These are phyloP conservation scores for Podospora comata DNA, from an alignment of 495 filamentous ascomycete genomes.

Conservation along the genomic window DNA sequence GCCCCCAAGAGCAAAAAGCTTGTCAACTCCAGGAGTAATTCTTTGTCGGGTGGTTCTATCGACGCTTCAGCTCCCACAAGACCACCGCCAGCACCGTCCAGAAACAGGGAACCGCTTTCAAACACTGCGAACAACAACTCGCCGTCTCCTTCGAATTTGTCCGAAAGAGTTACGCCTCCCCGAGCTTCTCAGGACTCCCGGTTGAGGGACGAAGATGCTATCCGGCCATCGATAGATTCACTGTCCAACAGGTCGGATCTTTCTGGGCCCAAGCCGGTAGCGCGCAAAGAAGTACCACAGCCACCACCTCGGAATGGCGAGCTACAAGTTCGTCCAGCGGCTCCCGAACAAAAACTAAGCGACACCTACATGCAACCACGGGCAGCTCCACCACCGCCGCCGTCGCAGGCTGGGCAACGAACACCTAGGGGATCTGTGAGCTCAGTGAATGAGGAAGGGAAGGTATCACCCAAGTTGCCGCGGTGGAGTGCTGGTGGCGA, in stretches of 20 bases:
- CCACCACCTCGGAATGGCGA: conserved; percentile 38
- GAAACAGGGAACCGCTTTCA: conserved; percentile 32
- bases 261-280: conserved; percentile 36
- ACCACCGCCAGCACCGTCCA: conserved; percentile 22
- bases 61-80: conserved; percentile 32
- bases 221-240: conserved; percentile 44
- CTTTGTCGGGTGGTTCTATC: conserved; percentile 46
- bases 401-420: conserved; percentile 24
- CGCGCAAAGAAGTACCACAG: conserved; percentile 48
- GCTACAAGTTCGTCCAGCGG: conserved; percentile 28
- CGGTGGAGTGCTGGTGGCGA: conserved; percentile 72
- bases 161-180: conserved; percentile 45
- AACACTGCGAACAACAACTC: conserved; percentile 27
- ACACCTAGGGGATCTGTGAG: conserved; percentile 56
- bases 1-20: conserved; percentile 66
- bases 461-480: conserved; percentile 67
- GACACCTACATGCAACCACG: conserved; percentile 63
- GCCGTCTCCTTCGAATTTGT: conserved; percentile 26
- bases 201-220: conserved; percentile 43
- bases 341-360: conserved; percentile 45
- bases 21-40: conserved; percentile 59
- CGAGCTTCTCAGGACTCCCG: conserved; percentile 50
- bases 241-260: conserved; percentile 24
- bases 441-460: conserved; percentile 53
- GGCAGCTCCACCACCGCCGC: conserved; percentile 60